phyloP scores from a whole-genome alignment of 2,329 filamentous ascomycete genomes.

The Magnaporthiopsis poae region DNA sequence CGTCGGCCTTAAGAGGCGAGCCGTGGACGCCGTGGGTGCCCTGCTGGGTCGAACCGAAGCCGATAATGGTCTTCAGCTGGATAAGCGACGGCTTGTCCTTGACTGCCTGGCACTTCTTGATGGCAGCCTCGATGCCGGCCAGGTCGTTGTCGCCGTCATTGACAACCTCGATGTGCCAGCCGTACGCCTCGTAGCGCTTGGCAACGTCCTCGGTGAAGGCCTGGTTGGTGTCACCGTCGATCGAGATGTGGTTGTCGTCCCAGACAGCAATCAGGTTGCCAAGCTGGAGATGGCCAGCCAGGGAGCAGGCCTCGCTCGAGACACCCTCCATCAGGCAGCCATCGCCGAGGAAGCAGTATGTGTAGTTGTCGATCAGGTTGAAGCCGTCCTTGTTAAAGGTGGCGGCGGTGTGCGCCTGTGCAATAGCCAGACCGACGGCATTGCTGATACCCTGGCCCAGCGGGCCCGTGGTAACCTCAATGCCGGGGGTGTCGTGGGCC shows the following conservation, averaged over 20 bases:
- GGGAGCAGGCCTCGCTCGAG: slow-evolving; percentile 80
- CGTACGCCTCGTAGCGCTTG: slow-evolving; percentile 93
- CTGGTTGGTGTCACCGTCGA: slow-evolving; percentile 88
- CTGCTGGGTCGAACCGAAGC: slow-evolving; percentile 85
- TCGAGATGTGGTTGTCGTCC: slow-evolving; percentile 96
- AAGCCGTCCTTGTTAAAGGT: slow-evolving; percentile 95
- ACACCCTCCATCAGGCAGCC: slow-evolving; percentile 98
- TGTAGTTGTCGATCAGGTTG: slow-evolving; percentile 90
- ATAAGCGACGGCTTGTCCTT: slow-evolving; percentile 96
- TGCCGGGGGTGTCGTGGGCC: slow-evolving; percentile 86
- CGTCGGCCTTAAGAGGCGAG: slow-evolving; percentile 86
- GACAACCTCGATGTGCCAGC: slow-evolving; percentile 84
- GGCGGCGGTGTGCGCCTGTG: slow-evolving; percentile 81
- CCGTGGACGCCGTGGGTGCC: slow-evolving; percentile 95
- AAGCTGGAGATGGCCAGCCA: slow-evolving; percentile 91
- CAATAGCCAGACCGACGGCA: slow-evolving; percentile 94
- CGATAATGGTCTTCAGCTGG: slow-evolving; percentile 94
- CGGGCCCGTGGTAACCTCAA: slow-evolving; percentile 96
- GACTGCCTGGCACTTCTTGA: slow-evolving; percentile 73
- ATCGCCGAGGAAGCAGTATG: slow-evolving; percentile 93
- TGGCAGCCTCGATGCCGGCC: slow-evolving; percentile 75
- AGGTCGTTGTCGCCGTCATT: slow-evolving; percentile 83
- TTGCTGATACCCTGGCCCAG: slow-evolving; percentile 96
- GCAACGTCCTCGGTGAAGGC: slow-evolving; percentile 94
- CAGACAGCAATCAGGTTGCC: slow-evolving; percentile 96